Base-by-base conservation (phyloP, 2,329 filamentous ascomycete genomes). In the Capronia americana region DNA sequence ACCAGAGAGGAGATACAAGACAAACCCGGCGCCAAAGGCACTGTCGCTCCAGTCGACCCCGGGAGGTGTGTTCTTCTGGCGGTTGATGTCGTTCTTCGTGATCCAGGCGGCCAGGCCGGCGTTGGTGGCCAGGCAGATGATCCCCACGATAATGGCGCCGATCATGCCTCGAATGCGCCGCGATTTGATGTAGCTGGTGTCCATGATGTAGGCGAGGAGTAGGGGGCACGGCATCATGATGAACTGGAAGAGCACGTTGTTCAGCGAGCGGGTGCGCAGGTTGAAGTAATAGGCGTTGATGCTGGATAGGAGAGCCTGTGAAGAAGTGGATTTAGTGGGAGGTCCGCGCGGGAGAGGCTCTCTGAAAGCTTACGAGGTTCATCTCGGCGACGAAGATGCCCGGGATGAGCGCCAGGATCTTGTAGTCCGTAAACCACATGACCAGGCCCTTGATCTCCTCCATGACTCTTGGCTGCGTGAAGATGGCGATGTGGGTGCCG, bases 161-260 rank as follows among this genome's bases (percentile, higher is more conserved):
- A 69, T 53, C 23, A 70, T 59, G 12, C 68, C 70, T n/a, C 65
- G 56, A 17, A 53, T 24, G 8, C 67, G 61, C 24, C 70, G 66
- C 10, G 64, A 68, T 30, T 65, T 67, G 48, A 69, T 66, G 38
- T 74, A 66, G 6, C 71, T 66, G 34, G 64, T 74, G 58, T 78
- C 77, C 11, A 74, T 73, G 3, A 76, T 24, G 55, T 73, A 77
- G 0, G 75, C 74, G 20, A 72, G 53, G 5, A 61, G 20, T 3
- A 67, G 24, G 1, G 69, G 61, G 34, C 55, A 54, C 10, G 64
- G 64, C 28, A 71, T 67, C 69, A 64, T 62, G 63, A 72, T 71
- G 46, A 71, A 63, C 20, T 71, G 53, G 53, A 69, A 70, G 24
- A 68, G 30, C 14, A 72, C 41, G 41, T 70, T 72, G 67, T 71